Evolutionary conservation across 2,329 filamentous ascomycete genomes (phyloP).

Genomic region (Pseudopyricularia cyperi): DNA sequence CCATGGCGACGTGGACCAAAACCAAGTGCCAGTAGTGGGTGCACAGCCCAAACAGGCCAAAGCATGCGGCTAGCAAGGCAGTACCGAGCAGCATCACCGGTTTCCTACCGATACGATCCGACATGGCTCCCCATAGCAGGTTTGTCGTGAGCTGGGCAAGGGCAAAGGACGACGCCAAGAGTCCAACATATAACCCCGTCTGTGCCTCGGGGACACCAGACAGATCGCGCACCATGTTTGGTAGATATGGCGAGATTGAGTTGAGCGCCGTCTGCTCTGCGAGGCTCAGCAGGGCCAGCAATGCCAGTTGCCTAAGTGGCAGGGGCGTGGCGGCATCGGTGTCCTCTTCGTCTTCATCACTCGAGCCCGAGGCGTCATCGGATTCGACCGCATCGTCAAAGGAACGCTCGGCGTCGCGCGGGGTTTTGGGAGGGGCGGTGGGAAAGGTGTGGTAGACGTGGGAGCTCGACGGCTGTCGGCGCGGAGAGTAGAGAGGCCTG

Average conservation of each 20-base stretch:
- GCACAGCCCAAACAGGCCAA: conserved; percentile 79
- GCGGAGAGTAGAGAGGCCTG: conserved; percentile 3
- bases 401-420: conserved; percentile 19
- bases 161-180: conserved; percentile 83
- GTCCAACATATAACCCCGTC: conserved; percentile 77
- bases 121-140: conserved; percentile 79
- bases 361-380: conserved; percentile 11
- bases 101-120: conserved; percentile 67
- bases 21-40: conserved; percentile 72
- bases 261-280: conserved; percentile 95
- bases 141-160: conserved; percentile 87
- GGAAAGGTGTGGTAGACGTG: conserved; percentile 74
- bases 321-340: conserved; percentile 49
- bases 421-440: conserved; percentile 55
- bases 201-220: conserved; percentile 60
- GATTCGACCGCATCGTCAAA: conserved; percentile 2
- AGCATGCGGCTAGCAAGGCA: conserved; percentile 67
- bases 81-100: conserved; percentile 75
- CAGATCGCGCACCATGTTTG: conserved; percentile 80
- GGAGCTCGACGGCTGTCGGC: conserved; percentile 14
- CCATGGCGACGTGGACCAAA: conserved; percentile 79
- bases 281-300: conserved; percentile 78
- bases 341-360: conserved; percentile 22
- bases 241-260: conserved; percentile 89
- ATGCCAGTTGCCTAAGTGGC: conserved; percentile 67